Evolutionary conservation across 176 grass and related monocot species (phyloP).

Genomic region (Alopecurus myosuroides): DNA sequence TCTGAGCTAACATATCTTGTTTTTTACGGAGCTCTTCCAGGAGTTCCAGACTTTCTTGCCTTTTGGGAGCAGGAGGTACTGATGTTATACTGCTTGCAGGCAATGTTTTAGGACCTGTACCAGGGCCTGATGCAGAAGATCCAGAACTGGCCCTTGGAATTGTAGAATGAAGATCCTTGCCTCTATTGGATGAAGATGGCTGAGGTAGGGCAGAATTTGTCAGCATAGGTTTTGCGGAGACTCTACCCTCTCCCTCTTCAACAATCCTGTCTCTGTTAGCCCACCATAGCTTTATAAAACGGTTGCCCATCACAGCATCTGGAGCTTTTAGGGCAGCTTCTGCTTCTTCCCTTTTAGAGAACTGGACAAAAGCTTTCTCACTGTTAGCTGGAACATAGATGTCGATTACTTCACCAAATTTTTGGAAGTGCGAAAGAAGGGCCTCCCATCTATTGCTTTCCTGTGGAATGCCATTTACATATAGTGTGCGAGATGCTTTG

Average conservation of each 20-base stretch:
- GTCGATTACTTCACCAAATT: conserved; percentile 88
- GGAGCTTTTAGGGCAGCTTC: conserved; percentile 89
- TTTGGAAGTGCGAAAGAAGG: conserved; percentile 88
- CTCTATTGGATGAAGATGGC: conserved; percentile 36
- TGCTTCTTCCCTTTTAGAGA: conserved; percentile 92
- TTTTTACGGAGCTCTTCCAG: conserved; percentile 95
- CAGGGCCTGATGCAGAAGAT: conserved; percentile 34
- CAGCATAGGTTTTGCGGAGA: background rate
- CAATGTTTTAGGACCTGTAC: conserved; percentile 35
- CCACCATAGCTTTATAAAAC: conserved; percentile 98
- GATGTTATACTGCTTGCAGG: conserved; percentile 44
- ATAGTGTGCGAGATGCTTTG: conserved; percentile 90
- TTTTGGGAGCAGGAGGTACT: conserved; percentile 47
- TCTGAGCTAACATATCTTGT: conserved; percentile 84
- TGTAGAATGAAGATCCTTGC: conserved; percentile 53
- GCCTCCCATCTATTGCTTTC: conserved; percentile 63
- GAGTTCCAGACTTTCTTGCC: conserved; percentile 71
- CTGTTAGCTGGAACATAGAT: conserved; percentile 85
- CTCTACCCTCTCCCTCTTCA: conserved; percentile 42
- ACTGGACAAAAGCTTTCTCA: conserved; percentile 97
- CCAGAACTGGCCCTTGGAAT: conserved; percentile 43
- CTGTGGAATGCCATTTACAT: conserved; percentile 85
- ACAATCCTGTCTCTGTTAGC: conserved; percentile 85
- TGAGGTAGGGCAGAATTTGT: conserved; percentile 25
- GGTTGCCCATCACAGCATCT: conserved; percentile 99